A percentile compares a stretch with the other conserved stretches of the same genome.
Conservation (phyloP, 2,329 filamentous ascomycete genomes). For the Talaromyces atroroseus region DNA sequence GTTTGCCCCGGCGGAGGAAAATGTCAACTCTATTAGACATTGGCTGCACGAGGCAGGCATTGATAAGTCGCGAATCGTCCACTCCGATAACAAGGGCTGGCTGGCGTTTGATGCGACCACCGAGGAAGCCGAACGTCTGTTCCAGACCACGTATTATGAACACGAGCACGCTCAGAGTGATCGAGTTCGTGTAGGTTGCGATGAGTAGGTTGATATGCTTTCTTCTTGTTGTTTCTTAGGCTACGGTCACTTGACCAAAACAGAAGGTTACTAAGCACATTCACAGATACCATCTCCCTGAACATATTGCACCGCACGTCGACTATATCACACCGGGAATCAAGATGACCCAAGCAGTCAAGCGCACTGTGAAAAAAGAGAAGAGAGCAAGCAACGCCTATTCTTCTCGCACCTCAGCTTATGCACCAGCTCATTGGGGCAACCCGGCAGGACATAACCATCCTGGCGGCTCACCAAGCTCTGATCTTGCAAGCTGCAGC, state of each 20-base stretch:
- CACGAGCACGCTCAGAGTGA: slow-evolving; percentile 20
- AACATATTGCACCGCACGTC: slow-evolving; percentile 9
- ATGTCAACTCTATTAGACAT: slow-evolving; percentile 18
- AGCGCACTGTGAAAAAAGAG: slow-evolving; percentile 1
- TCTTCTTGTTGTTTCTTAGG: not conserved
- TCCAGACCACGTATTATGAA: slow-evolving; percentile 23
- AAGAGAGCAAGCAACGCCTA: slow-evolving; percentile 4
- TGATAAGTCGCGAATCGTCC: slow-evolving; percentile 19
- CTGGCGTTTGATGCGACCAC: slow-evolving; percentile 26
- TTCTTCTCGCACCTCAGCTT: slow-evolving; percentile 4
- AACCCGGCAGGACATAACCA: not conserved
- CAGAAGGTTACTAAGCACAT: not conserved
- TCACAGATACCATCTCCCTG: slow-evolving; percentile 11
- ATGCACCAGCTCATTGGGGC: not conserved
- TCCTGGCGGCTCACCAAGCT: not conserved
- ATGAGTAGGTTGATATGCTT: slow-evolving; percentile 6
- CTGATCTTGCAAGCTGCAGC: slow-evolving; percentile 6
- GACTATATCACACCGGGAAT: slow-evolving; percentile 14
- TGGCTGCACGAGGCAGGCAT: slow-evolving; percentile 21
- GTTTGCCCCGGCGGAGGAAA: slow-evolving; percentile 26
- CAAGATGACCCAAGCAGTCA: slow-evolving; percentile 14
- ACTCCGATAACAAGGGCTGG: slow-evolving; percentile 29
- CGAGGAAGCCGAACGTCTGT: slow-evolving; percentile 21
- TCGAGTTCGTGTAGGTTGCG: slow-evolving; percentile 14
- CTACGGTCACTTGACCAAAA: not conserved